These are phyloP conservation scores for Mucor mucedo DNA, from an alignment of 371 early-diverging fungal species.

Conservation along the genomic window DNA sequence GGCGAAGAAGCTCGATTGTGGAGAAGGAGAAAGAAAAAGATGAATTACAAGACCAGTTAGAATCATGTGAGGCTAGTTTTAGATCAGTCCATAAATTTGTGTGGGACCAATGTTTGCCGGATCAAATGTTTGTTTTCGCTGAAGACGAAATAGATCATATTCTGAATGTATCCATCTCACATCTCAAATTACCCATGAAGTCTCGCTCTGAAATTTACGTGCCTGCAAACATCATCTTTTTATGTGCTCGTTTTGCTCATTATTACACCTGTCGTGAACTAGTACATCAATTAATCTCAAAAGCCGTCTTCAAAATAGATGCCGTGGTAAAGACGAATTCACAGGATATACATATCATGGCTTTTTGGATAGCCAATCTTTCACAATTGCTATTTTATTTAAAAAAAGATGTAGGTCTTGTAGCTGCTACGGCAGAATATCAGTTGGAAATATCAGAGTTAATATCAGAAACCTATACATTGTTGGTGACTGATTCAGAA, in stretches of 20 bases:
- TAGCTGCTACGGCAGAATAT: slow-evolving; percentile 63
- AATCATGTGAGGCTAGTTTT: slow-evolving; percentile 32
- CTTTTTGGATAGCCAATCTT: slow-evolving; percentile 88
- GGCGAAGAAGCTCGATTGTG: slow-evolving; percentile 11
- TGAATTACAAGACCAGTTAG: neutral
- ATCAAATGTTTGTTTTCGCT: slow-evolving; percentile 93
- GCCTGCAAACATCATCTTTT: slow-evolving; percentile 85
- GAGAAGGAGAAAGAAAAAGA: slow-evolving; percentile 7
- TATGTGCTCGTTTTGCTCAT: slow-evolving; percentile 88
- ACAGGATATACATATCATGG: slow-evolving; percentile 50
- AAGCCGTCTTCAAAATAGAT: slow-evolving; percentile 65
- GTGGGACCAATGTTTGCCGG: slow-evolving; percentile 79
- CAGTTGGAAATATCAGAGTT: slow-evolving; percentile 77
- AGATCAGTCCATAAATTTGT: slow-evolving; percentile 63
- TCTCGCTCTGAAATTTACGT: slow-evolving; percentile 68
- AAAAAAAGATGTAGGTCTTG: slow-evolving; percentile 79
- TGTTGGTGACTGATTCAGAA: slow-evolving; percentile 68
- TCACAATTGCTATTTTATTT: slow-evolving; percentile 81
- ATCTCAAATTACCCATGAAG: slow-evolving; percentile 60
- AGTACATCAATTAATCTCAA: slow-evolving; percentile 67
- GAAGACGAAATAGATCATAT: slow-evolving; percentile 70
- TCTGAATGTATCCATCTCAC: slow-evolving; percentile 68
- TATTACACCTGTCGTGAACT: slow-evolving; percentile 74
- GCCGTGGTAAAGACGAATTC: slow-evolving; percentile 47
- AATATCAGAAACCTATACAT: slow-evolving; percentile 72